Percentiles rank a stretch among this genome's conserved stretches.
Evolutionary conservation across 768 basidiomycete species (phyloP).

Genomic region (Asterophora lycoperdoides): DNA sequence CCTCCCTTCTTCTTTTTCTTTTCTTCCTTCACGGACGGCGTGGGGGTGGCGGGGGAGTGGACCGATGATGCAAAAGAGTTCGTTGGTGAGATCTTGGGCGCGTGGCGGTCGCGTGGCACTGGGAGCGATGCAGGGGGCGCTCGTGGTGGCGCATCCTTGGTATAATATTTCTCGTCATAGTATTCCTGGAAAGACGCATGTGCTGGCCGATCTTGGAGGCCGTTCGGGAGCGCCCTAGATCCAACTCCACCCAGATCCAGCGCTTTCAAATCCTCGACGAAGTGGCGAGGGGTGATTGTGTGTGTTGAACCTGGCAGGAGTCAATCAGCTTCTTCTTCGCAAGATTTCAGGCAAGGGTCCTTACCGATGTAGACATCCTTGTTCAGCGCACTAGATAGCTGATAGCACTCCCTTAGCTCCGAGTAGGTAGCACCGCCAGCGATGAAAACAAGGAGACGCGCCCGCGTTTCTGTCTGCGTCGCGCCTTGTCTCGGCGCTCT

Average conservation of each 20-base stretch:
- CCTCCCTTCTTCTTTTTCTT: conserved; percentile 79
- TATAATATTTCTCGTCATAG: conserved; percentile 78
- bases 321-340: background rate
- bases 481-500: conserved; percentile 59
- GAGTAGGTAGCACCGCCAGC: conserved; percentile 96
- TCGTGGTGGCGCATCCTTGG: conserved; percentile 54
- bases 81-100: conserved; percentile 47
- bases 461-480: conserved; percentile 48
- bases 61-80: conserved; percentile 47
- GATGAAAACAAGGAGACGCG: conserved; percentile 84
- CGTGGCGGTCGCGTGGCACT: conserved; percentile 29
- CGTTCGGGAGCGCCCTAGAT: conserved; percentile 67
- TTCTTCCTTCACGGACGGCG: conserved; percentile 39
- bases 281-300: conserved; percentile 73
- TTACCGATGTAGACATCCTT: conserved; percentile 92
- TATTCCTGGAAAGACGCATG: conserved; percentile 62
- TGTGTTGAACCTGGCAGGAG: conserved; percentile 78
- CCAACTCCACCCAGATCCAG: conserved; percentile 87
- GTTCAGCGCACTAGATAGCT: conserved; percentile 65
- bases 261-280: conserved; percentile 83
- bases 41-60: conserved; percentile 27
- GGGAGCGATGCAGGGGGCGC: conserved; percentile 33
- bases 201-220: conserved; percentile 48
- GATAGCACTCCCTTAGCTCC: conserved; percentile 86
- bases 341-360: background rate